Conservation (phyloP, 768 basidiomycete species). For the Kwoniella dendrophila region DNA sequence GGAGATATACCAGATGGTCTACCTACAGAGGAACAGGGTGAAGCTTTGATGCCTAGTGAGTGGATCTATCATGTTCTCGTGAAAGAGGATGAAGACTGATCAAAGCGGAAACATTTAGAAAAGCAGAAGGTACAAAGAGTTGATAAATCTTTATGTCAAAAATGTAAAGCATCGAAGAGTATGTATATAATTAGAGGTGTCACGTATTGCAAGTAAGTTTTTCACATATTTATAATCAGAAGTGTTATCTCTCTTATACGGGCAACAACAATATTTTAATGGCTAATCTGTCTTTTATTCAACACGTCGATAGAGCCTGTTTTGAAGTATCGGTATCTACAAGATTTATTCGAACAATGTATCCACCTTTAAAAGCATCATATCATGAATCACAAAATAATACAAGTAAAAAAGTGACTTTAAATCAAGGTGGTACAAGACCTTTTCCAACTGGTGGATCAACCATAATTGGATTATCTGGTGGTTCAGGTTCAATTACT, state of each 20-base stretch:
- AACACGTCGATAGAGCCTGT: conserved; percentile 17
- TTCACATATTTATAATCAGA: too few relatives aligned
- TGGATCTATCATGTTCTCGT: background rate
- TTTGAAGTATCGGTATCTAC: conserved; percentile 23
- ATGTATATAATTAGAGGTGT: conserved; percentile 40
- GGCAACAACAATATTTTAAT: background rate
- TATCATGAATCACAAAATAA: background rate
- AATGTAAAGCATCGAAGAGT: conserved; percentile 42
- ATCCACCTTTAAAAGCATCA: conserved; percentile 30
- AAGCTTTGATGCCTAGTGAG: conserved; percentile 49
- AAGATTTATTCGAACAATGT: conserved; percentile 27
- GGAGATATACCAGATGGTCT: conserved; percentile 38
- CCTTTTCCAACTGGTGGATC: conserved; percentile 37
- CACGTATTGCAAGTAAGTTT: conserved; percentile 44
- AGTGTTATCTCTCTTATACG: background rate
- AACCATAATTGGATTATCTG: conserved; percentile 43
- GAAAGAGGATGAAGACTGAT: background rate
- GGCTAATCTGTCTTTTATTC: too few relatives aligned
- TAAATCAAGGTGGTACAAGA: conserved; percentile 16
- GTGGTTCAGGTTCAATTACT: conserved; percentile 49
- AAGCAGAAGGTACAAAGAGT: conserved; percentile 26
- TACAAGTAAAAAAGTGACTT: conserved; percentile 13
- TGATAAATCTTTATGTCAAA: conserved; percentile 36
- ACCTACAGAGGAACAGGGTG: conserved; percentile 29
- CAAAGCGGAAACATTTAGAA: conserved; percentile 2